A percentile compares a stretch with the other conserved stretches of the same genome.
These are phyloP conservation scores for Thielaviopsis euricoi DNA, from an alignment of 2,329 filamentous ascomycete species.

Conservation along the genomic window DNA sequence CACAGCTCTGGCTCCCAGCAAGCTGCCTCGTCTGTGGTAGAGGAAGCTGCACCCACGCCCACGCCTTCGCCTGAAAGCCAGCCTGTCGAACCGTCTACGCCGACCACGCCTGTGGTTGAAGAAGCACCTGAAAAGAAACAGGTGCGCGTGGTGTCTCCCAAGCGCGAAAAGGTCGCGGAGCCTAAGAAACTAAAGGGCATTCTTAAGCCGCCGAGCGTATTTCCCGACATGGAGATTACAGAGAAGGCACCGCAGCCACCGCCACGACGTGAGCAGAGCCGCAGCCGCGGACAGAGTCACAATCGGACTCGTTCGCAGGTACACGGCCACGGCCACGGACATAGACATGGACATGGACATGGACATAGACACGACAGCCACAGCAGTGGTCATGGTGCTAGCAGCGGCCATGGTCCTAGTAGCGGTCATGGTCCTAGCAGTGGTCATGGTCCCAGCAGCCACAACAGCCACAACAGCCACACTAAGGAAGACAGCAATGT, in stretches of 20 bases:
- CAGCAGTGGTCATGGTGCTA: too few relatives aligned
- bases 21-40: too few relatives aligned
- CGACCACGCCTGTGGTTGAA: neutral
- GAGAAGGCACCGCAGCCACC: constrained; percentile 85
- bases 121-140: constrained; percentile 16
- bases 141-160: constrained; percentile 58
- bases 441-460: too few relatives aligned
- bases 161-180: constrained; percentile 39
- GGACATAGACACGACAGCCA: neutral
- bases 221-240: constrained; percentile 56
- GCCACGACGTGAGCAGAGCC: constrained; percentile 70
- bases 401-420: too few relatives aligned
- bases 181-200: constrained; percentile 66
- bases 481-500: constrained; percentile 18
- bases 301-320: neutral
- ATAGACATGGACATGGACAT: neutral
- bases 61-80: neutral
- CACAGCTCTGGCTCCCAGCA: too few relatives aligned
- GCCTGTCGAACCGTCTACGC: neutral
- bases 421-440: too few relatives aligned
- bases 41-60: too few relatives aligned
- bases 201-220: constrained; percentile 64
- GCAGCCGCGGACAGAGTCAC: neutral
- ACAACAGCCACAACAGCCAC: too few relatives aligned
- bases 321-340: neutral